Base-by-base conservation (phyloP, 1,284 basidiomycete genomes). In the Cutaneotrichosporon cutaneum region DNA sequence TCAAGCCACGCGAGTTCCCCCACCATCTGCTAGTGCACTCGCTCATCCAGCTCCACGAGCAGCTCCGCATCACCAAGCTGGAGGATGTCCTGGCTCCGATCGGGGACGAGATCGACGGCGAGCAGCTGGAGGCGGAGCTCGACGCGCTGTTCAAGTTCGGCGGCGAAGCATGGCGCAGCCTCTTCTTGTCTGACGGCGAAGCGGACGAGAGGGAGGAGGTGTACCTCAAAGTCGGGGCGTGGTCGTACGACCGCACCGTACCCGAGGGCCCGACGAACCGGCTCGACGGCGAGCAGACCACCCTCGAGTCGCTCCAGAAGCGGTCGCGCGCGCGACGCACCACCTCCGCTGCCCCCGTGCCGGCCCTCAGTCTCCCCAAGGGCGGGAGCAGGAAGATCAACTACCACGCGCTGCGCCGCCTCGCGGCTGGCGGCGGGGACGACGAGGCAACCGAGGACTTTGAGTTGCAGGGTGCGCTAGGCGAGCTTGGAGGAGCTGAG, bases 1-100 rank as follows among this genome's bases (percentile, higher is more conserved):
- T 76, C 22, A 58, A 59, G 14, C 70, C 72, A 0, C 52, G 42
- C 22, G 69, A 76, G 57, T 63, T 76, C 24, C 74, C 74, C 1
- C 21, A 53, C 0, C 68, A 71, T 44, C 58, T 60, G 45, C 66
- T 76, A 6, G 64, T 69, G 3, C 67, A 72, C 62, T 74, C 74
- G 2, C 32, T 72, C 5, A 24, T 61, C 30, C 48, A 52, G 24
- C 54, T 69, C 10, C 14, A 59, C 4, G 26, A 54, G 1, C 36
- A 67, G 16, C 57, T 69, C 16, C 39, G 60, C 14, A 47, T 48
- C 16, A 56, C 59, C n/a, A 4, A 6, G 2, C 32, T 54, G 18
- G 53, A 60, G 0, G 39, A 35, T 5, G 27, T 26, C 1, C 59
- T 68, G 5, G 57, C 58, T 3, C 59, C 64, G 2, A 30, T 22